Conservation (phyloP, 495 filamentous ascomycete species). For the Aspergillus ostianus region DNA sequence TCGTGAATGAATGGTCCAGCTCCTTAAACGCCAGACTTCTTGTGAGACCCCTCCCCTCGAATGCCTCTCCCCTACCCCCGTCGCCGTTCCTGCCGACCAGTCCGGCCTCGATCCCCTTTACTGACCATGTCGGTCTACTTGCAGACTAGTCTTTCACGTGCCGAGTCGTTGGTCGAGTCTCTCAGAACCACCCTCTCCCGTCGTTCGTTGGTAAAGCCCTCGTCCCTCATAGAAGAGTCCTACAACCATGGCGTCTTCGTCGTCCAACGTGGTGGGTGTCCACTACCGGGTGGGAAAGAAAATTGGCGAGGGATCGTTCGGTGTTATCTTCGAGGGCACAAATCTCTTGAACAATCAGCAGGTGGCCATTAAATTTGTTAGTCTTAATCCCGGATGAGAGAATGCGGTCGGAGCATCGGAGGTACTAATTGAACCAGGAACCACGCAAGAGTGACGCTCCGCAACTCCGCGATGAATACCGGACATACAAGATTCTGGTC, state of each 20-base stretch:
- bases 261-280: slow-evolving; percentile 97
- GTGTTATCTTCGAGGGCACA: slow-evolving; percentile 98
- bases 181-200: slow-evolving; percentile 29
- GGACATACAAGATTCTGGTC: slow-evolving; percentile 98
- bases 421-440: slow-evolving; percentile 61
- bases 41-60: slow-evolving; percentile 12
- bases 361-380: slow-evolving; percentile 98
- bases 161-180: slow-evolving; percentile 23
- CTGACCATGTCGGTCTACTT: slow-evolving; percentile 5
- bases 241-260: slow-evolving; percentile 79
- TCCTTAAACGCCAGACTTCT: slow-evolving; percentile 17
- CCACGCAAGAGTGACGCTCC: slow-evolving; percentile 98
- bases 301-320: slow-evolving; percentile 98
- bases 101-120: neutral
- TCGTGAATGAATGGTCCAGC: slow-evolving; percentile 25
- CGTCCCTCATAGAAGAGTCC: slow-evolving; percentile 12
- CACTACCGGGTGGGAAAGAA: slow-evolving; percentile 99
- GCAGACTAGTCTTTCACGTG: slow-evolving; percentile 32
- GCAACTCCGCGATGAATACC: slow-evolving; percentile 96
- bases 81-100: neutral
- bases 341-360: slow-evolving; percentile 99
- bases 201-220: slow-evolving; percentile 25
- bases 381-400: slow-evolving; percentile 33
- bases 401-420: neutral
- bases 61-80: neutral